Base-by-base conservation (phyloP, 768 basidiomycete species). In the Rhodotorula sphaerocarpa region DNA sequence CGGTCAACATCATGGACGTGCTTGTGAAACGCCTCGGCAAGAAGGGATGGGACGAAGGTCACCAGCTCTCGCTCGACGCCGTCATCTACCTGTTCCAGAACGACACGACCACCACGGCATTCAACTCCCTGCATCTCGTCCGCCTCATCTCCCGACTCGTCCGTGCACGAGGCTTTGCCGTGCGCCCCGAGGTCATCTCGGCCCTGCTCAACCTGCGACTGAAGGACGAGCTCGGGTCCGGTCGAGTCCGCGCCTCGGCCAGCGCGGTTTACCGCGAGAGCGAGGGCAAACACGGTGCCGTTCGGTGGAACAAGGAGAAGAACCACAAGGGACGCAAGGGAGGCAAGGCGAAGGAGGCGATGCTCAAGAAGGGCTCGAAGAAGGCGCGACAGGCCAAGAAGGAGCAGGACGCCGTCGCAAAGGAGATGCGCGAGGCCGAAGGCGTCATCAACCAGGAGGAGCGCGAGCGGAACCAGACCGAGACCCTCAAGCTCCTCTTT, bases 401-500 rank as follows among this genome's bases (percentile, higher is more conserved):
- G 75, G 93, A 97, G 77, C 83, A 82, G 73, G 86, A 89, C 75
- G 89, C 84, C 72, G 90, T 96, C 52, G 83, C 88, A 74, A 85
- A 85, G 73, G 92, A 97, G 76, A 83, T 96, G 77, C 84, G 83
- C 55, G 93, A 95, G 74, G 95, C 93, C 25, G 91, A 88, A 73
- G 91, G 89, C 31, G 88, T 90, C 72, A 84, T 96, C 31, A 87
- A 95, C 77, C 84, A 84, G 72, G 90, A 96, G 76, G 91, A 95
- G 71, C 83, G 88, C 66, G 84, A 85, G 30, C 78, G 78, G 50
- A 86, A 82, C 65, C 91, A 93, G 80, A 97, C 92, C 25, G 95
- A 99, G 79, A 96, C 93, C 54, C 80, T 99, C 70, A 97, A 99
- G 75, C 84, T 96, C 67, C 81, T 97, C 50, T 99, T 99, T 75